Evolutionary conservation across 2,329 filamentous ascomycete genomes (phyloP).

Genomic region (Pseudogymnoascus sp.): DNA sequence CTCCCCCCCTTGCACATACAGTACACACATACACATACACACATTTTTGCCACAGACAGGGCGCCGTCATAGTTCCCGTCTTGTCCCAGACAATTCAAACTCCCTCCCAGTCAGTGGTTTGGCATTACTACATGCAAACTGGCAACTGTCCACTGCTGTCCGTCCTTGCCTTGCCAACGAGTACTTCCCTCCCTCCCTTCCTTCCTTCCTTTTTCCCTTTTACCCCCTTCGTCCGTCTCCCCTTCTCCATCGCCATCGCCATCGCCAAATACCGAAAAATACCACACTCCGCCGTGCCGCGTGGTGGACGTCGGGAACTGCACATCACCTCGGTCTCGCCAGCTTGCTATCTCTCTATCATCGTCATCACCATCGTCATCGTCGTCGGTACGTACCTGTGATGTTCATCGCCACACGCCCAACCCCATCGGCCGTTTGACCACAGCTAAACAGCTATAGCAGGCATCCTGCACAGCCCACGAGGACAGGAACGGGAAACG

Average conservation of each 20-base stretch:
- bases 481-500: background rate
- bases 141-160: background rate
- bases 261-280: background rate
- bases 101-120: background rate
- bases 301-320: background rate
- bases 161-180: background rate
- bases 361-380: background rate
- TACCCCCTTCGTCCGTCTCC: background rate
- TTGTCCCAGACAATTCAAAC: background rate
- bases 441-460: slow-evolving; percentile 1
- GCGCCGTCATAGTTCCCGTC: background rate
- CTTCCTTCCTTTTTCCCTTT: background rate
- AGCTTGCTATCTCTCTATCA: background rate
- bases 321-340: background rate
- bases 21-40: background rate
- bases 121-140: background rate
- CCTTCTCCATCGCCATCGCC: background rate
- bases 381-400: background rate
- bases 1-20: background rate
- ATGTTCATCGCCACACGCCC: background rate
- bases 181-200: background rate
- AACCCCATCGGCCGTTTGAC: background rate
- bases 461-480: background rate
- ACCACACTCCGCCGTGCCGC: background rate
- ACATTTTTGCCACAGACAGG: background rate